Conservation (phyloP, 78 protist genomes). For the Guillardia theta region DNA sequence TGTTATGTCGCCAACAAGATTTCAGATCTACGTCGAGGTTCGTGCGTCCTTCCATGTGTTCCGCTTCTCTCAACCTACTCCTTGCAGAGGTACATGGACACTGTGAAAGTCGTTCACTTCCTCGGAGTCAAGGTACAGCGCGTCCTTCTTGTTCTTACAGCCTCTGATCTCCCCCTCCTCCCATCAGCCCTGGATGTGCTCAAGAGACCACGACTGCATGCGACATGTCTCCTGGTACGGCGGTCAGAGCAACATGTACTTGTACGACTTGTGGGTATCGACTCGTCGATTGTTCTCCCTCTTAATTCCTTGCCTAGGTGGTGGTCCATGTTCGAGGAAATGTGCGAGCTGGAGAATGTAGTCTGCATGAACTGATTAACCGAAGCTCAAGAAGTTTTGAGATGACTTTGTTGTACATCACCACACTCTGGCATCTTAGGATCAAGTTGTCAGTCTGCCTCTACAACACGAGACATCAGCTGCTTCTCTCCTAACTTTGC, state of each 20-base stretch:
- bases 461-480: not conserved
- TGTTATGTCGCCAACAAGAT: constrained; percentile 28
- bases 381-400: not conserved
- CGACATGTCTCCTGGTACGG: not conserved
- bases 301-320: not conserved
- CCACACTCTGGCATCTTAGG: not conserved
- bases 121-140: not conserved
- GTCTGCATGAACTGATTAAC: not conserved
- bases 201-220: constrained; percentile 33
- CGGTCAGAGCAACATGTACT: not conserved
- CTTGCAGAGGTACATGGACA: constrained; percentile 1
- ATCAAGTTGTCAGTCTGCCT: not conserved
- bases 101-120: not conserved
- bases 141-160: not conserved
- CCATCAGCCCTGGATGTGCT: constrained; percentile 24
- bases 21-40: constrained; percentile 31
- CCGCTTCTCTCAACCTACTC: not conserved
- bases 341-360: not conserved
- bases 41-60: too few species aligned
- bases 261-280: not conserved
- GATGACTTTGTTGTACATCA: too few species aligned
- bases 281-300: not conserved
- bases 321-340: constrained; percentile 1
- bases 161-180: not conserved
- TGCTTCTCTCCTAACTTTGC: not conserved